These are phyloP conservation scores for sorghum (Sorghum bicolor) DNA, from an alignment of 176 grass and related monocot genomes.

Conservation along the genomic window Sorghum_bicolor_NCBIv3 NC_012875.2:56939001-56939500, in stretches of 20 bases:
- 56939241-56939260: neutral
- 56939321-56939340: neutral
- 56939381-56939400: neutral
- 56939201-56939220: neutral
- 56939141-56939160: neutral
- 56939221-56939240: neutral
- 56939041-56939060: neutral
- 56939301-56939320: neutral
- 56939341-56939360: neutral
- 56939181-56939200: neutral
- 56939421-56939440: conserved; percentile 8
- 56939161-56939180: conserved; percentile 19
- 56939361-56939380: neutral
- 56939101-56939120: neutral
- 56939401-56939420: conserved; percentile 7
- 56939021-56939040: neutral
- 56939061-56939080: neutral
- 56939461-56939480: conserved; percentile 22
- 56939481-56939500: conserved; percentile 82
- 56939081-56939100: neutral
- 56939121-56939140: neutral
- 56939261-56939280: neutral
- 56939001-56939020: neutral
- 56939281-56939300: neutral
- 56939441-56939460: conserved; percentile 11